Evolutionary conservation across 768 basidiomycete species (phyloP), one percentile per base, ranked within the genome.

Genomic region (Tephrocybe sp.): DNA sequence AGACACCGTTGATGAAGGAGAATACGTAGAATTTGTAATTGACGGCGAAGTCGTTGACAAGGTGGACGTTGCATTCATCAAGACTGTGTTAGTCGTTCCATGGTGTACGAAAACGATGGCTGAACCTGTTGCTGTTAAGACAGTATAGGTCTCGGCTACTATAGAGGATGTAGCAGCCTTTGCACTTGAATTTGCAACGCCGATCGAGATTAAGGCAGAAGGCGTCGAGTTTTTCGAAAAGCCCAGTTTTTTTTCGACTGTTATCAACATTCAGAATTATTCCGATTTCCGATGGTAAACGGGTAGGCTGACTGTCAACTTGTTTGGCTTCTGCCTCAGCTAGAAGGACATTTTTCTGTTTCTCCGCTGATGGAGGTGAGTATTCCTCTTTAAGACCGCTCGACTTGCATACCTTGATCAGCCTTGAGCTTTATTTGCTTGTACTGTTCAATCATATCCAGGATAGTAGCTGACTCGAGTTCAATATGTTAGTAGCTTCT

Each of bases 361-460:
- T 24, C 15, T 39, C 50, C 11, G 36, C 44, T 51, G 33, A 23
- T 20, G 12, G n/a, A 37, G 7, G 14, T 38, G 12, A 45, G 3
- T 24, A 3, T 10, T 9, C 3, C 34, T 20, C 6, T 12, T 4
- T 25, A 11, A 17, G 14, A 8, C 42, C 10, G 1, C 38, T 24
- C 0, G 7, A 23, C 26, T 7, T 23, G 18, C 20, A 4, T 24
- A 56, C 51, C 51, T 45, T 53, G 11, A 4, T 45, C 43, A 11
- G 36, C 50, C 30, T 55, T 41, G 20, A 51, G 45, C 20, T 49
- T 56, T 21, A 48, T 39, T 34, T 56, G 46, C 25, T 49, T 51
- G 21, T 56, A 56, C 37, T 56, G 42, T 21, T 46, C 55, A 49
- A 56, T 49, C 46, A 56, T 30, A 3, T 53, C 51, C 18, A 56